Base-by-base conservation (phyloP, 2,329 filamentous ascomycete species). In the Stemphylium lycopersici region DNA sequence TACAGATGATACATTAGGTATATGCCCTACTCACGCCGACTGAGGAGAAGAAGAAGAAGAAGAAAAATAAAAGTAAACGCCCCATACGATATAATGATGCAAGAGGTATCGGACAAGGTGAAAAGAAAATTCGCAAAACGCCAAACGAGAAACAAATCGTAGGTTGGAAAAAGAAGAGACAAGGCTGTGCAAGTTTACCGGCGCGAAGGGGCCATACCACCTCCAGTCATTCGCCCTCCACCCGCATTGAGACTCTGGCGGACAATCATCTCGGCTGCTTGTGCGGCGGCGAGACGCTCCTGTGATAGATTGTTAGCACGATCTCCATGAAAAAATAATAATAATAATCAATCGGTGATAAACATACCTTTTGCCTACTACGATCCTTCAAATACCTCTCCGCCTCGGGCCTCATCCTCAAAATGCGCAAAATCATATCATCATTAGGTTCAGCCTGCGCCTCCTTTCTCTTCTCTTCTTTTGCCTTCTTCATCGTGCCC, bases 381-480 rank as follows among this genome's bases (percentile, higher is more conserved):
- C 95, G 83, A 75, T 98, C 93, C 69, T 90, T 91, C 56, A 99
- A 81, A 76, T 99, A 99, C 31, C 85, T 80, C 43, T 87, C 84
- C 3, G 95, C 95, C 78, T 98, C 95, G 2, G 92, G 91, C 41
- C 95, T 83, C 95, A 99, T 99, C 46, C 95, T 84, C 62, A 99
- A 77, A 62, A 99, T 99, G 16, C 95, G 84, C 67, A 99, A 77
- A 63, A 99, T 98, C 90, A 98, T 98, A 73, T 99, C 95, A 75
- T 99, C 95, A 72, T 89, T 96, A 1, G 95, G 93, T 73, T 98
- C 95, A 1, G 95, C 93, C 73, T 99, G 95, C 1, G 92, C 91
- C 73, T 98, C 93, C 66, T 93, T 92, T 60, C 95, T 84, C 79
- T 96, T 97, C 77, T 96, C 93, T 74, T 96, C 92, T 77, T 98